Conservation (phyloP, 345 rosid species). For the Cardiospermum halicacabum region DNA sequence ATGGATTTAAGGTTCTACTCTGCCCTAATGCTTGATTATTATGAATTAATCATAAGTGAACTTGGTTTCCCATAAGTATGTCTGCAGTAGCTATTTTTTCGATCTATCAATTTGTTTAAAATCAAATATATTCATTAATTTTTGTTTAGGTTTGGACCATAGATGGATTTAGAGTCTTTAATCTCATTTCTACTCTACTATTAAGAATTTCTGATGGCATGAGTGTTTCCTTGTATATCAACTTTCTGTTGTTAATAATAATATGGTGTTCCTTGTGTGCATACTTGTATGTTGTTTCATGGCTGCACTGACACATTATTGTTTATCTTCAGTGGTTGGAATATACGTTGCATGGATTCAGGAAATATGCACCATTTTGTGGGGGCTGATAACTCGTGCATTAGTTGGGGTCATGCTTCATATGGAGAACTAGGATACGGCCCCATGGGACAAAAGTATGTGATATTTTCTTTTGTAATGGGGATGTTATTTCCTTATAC, state of each 20-base stretch:
- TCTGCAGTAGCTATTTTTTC: neutral
- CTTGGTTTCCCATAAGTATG: neutral
- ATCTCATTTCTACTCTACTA: neutral
- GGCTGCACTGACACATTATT: neutral
- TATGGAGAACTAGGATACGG: constrained; percentile 98
- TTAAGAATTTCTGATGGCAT: constrained; percentile 2
- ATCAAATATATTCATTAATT: neutral
- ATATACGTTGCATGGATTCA: constrained; percentile 94
- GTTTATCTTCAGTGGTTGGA: constrained; percentile 77
- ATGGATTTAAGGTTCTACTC: constrained; percentile 85
- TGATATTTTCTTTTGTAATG: neutral
- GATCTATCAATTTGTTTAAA: neutral
- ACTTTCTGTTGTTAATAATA: neutral
- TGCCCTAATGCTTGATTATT: constrained; percentile 8
- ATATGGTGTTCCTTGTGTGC: neutral
- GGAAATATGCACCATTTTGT: constrained; percentile 97
- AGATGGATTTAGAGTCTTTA: neutral
- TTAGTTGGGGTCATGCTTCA: constrained; percentile 96
- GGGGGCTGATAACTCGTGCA: constrained; percentile 95
- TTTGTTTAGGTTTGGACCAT: neutral
- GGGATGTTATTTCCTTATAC: neutral
- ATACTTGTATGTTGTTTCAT: neutral
- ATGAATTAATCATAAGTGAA: neutral
- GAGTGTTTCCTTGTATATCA: neutral
- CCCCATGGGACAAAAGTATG: constrained; percentile 87